Evolutionary conservation across 163 green algal species (phyloP).

Genomic region (Volvox carteri): DNA sequence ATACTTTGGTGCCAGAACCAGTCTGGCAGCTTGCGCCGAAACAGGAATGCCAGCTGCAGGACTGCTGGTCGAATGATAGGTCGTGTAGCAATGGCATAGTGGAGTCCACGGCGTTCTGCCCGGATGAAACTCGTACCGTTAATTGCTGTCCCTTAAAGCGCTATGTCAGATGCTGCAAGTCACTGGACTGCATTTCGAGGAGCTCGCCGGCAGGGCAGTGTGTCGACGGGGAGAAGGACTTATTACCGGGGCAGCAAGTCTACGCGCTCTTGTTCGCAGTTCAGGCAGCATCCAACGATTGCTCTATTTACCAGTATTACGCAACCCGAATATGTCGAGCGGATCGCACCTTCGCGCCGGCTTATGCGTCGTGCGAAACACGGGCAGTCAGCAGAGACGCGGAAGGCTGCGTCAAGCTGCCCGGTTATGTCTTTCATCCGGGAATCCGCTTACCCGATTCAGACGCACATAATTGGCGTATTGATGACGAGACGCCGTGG

Average conservation of each 20-base stretch:
- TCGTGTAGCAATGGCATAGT: conserved; percentile 33
- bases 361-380: conserved; percentile 34
- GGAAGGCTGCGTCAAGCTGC: conserved; percentile 48
- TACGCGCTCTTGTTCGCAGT: conserved; percentile 40
- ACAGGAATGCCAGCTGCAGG: conserved; percentile 28
- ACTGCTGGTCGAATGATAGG: conserved; percentile 18
- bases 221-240: conserved; percentile 37
- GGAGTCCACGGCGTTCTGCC: conserved; percentile 23
- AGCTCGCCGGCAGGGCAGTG: neutral
- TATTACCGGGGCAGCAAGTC: conserved; percentile 44
- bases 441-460: neutral
- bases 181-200: conserved; percentile 4
- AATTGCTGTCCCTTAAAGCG: conserved; percentile 49
- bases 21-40: conserved; percentile 39
- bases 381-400: neutral
- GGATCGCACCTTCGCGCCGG: conserved; percentile 20
- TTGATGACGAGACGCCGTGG: conserved; percentile 49
- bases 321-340: conserved; percentile 5
- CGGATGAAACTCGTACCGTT: neutral
- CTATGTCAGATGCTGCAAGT: conserved; percentile 46
- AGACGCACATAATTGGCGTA: neutral
- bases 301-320: conserved; percentile 34
- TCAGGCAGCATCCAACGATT: conserved; percentile 25
- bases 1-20: neutral
- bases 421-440: conserved; percentile 49